phyloP scores from a whole-genome alignment of 345 rosid species.

The Lepidium africanum region DNA sequence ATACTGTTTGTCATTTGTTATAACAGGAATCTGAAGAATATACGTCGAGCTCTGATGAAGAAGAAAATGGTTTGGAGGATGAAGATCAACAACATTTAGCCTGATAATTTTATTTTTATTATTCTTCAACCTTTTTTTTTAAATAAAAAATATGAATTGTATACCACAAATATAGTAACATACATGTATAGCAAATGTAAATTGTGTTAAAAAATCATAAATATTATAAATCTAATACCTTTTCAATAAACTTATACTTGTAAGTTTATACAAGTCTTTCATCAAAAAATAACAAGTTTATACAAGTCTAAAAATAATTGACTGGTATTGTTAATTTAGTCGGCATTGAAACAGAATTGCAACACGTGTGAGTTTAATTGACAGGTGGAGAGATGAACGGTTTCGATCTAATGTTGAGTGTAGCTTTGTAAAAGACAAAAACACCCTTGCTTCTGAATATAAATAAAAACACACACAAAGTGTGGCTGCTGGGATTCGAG shows the following conservation, averaged over 20 bases:
- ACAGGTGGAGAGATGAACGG: conserved; percentile 5
- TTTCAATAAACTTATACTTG: no score
- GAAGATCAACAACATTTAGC: conserved; percentile 25
- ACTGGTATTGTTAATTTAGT: no score
- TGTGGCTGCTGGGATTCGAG: conserved; percentile 93
- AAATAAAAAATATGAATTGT: neutral
- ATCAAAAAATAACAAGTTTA: no score
- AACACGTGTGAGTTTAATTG: neutral
- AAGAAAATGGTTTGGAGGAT: conserved; percentile 13
- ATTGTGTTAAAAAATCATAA: neutral
- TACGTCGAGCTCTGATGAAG: conserved; percentile 10
- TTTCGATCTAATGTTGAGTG: neutral
- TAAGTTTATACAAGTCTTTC: no score
- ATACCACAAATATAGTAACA: neutral
- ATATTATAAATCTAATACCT: neutral
- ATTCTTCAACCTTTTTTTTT: neutral
- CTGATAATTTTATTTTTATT: neutral
- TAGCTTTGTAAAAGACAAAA: neutral
- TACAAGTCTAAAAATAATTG: no score
- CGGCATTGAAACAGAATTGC: no score
- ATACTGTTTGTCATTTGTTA: neutral
- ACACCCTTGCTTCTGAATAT: neutral
- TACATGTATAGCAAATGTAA: neutral
- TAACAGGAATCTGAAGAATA: conserved; percentile 31
- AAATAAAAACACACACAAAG: neutral